Base-by-base conservation (phyloP, 768 basidiomycete species). In the Kwoniella mangroviensis region DNA sequence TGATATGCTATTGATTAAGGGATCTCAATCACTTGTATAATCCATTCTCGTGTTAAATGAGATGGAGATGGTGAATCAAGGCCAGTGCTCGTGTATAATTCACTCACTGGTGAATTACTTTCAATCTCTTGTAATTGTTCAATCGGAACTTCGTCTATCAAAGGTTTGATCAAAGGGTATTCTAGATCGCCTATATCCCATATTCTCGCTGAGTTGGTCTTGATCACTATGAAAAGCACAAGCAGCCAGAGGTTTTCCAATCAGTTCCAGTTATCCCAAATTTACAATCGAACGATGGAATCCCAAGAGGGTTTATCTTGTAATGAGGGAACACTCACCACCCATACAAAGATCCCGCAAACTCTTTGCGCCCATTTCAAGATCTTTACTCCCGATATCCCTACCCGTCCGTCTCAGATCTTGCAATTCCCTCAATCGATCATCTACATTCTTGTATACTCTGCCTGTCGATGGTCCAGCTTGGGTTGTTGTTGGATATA, bases 101-200 rank as follows among this genome's bases (percentile, higher is more conserved):
- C 34, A 72, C 75, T 68, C 55, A 80, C 79, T 15, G 72, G 75
- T 22, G 76, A 80, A 53, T 66, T 69, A 4, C 49, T 45, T 42
- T 78, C 77, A 4, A 78, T 67, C 43, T 74, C 77, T 7, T 56
- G 60, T 10, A 80, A 60, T 40, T 80, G 79, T 34, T 75, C 74
- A 53, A 69, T 67, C 10, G 76, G 75, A 22, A 80, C 56, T 17
- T 72, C 62, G 40, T 78, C 71, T 57, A 80, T 43, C 28, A 80
- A 74, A 2, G 69, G 67, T 28, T 66, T 64, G 42, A 80, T 59
- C 10, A 75, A 41, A 2, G 53, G 21, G 52, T 80, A 80, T 53
- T 71, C 71, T 7, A 73, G 19, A 71, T 80, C 76, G 3, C 79
- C 79, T 34, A 78, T 66, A 68, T 80, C 75, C 69, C 70, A 78